Base-by-base conservation (phyloP, 495 filamentous ascomycete species). In the Staphylotrichum longicolle region DNA sequence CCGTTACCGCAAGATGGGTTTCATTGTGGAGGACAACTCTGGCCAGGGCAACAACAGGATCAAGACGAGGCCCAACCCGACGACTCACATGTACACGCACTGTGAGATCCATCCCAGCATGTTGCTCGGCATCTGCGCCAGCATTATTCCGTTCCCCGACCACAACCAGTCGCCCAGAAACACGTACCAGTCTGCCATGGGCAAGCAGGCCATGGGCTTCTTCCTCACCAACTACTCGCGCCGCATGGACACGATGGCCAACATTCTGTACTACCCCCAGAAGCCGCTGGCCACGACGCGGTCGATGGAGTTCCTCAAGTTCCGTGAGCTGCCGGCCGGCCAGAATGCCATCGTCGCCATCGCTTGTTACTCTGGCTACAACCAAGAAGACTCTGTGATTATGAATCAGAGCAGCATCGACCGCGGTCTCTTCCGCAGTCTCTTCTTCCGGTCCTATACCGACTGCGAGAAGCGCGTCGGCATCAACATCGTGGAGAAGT, bases 341-440 rank as follows among this genome's bases (percentile, higher is more conserved):
- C 94, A 99, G 75, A 99, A 99, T 67, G 94, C 94, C 27, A 98
- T 99, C 67, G 94, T 99, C 11, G 94, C 95, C 41, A 98, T 99
- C 79, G 84, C 90, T 49, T 92, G 88, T 73, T 99, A 98, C 76
- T 96, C 91, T 14, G 94, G 94, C n/a, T 99, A 98, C 82, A 98
- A 99, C 73, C 95, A 98, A 74, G 94, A 99, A 90, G 94, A 99
- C 84, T 98, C 94, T 30, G 94, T 99, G 55, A 95, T 99, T 66
- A 97, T 99, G 95, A 99, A 97, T 76, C 95, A 99, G 75, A 95
- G 91, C 77, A 94, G 91, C 66, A 98, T 98, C 67, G 94, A 99
- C 68, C 89, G 94, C 61, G 94, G 94, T 40, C 80, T 99, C 9
- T 98, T 98, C 88, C 87, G 94, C 71, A 95, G 90, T 85, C 80